phyloP scores from a whole-genome alignment of 371 early-diverging fungal genomes.

The Massospora cicadina region DNA sequence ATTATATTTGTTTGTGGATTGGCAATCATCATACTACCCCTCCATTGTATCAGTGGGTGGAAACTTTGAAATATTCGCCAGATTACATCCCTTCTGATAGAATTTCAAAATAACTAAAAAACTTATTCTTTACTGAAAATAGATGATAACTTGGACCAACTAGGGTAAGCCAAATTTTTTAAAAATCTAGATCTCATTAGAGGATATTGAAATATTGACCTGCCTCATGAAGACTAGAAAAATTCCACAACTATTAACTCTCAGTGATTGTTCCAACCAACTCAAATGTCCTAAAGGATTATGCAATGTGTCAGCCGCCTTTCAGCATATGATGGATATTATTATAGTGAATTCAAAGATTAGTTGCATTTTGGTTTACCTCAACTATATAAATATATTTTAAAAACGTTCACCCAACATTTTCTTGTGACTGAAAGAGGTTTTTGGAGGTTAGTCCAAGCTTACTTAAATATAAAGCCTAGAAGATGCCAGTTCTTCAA shows the following conservation, averaged over 20 bases:
- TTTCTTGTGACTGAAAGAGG: not conserved
- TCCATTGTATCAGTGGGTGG: too few relatives aligned
- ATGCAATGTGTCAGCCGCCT: not conserved
- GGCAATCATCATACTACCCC: too few relatives aligned
- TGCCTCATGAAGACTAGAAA: not conserved
- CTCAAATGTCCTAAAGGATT: not conserved
- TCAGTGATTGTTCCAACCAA: not conserved
- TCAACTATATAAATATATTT: not conserved
- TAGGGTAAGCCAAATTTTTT: not conserved
- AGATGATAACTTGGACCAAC: too few relatives aligned
- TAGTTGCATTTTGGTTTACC: not conserved
- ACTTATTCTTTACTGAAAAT: too few relatives aligned
- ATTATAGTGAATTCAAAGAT: not conserved
- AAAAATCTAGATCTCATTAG: not conserved
- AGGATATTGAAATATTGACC: not conserved
- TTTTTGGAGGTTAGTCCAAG: not conserved
- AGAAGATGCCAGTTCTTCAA: not conserved
- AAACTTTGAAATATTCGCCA: too few relatives aligned
- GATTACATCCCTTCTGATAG: too few relatives aligned
- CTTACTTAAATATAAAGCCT: not conserved
- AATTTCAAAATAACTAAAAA: too few relatives aligned
- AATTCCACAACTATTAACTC: not conserved
- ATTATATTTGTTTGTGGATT: too few relatives aligned
- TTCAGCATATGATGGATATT: not conserved
- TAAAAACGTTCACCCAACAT: not conserved